Evolutionary conservation across 2,329 filamentous ascomycete genomes (phyloP).

Genomic region (Fusarium verticillioides): DNA sequence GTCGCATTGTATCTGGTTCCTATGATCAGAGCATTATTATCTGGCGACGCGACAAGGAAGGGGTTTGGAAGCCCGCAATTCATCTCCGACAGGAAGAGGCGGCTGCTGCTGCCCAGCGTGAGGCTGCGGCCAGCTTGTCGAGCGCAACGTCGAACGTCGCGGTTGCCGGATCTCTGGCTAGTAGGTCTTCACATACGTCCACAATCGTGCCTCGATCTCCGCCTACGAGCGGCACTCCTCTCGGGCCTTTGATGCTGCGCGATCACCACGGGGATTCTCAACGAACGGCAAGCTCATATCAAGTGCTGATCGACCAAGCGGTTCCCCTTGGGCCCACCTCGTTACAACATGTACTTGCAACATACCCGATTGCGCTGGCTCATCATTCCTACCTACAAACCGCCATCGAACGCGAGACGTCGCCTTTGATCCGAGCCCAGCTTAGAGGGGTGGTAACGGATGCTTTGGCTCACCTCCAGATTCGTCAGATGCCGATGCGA

Average conservation of each 20-base stretch:
- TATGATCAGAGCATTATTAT: conserved; percentile 97
- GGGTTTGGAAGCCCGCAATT: conserved; percentile 84
- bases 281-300: conserved; percentile 56
- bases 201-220: conserved; percentile 17
- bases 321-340: conserved; percentile 62
- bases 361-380: conserved; percentile 60
- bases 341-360: conserved; percentile 58
- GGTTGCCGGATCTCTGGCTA: conserved; percentile 13
- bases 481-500: conserved; percentile 52
- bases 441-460: conserved; percentile 62
- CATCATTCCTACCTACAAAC: conserved; percentile 61
- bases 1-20: conserved; percentile 94
- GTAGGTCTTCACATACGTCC: conserved; percentile 10
- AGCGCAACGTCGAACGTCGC: conserved; percentile 26
- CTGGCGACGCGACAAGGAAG: conserved; percentile 88
- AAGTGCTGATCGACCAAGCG: conserved; percentile 63
- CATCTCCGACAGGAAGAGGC: conserved; percentile 80
- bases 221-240: conserved; percentile 15
- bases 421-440: conserved; percentile 59
- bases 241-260: conserved; percentile 34
- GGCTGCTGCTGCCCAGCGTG: conserved; percentile 60
- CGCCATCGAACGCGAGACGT: conserved; percentile 63
- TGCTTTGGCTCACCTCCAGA: conserved; percentile 58
- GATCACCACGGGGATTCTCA: conserved; percentile 42
- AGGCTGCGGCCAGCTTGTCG: conserved; percentile 31